A percentile compares a stretch with the other conserved stretches of the same genome.
phyloP scores from a whole-genome alignment of 805 yeast genomes.

The Zygotorulaspora florentina region DNA sequence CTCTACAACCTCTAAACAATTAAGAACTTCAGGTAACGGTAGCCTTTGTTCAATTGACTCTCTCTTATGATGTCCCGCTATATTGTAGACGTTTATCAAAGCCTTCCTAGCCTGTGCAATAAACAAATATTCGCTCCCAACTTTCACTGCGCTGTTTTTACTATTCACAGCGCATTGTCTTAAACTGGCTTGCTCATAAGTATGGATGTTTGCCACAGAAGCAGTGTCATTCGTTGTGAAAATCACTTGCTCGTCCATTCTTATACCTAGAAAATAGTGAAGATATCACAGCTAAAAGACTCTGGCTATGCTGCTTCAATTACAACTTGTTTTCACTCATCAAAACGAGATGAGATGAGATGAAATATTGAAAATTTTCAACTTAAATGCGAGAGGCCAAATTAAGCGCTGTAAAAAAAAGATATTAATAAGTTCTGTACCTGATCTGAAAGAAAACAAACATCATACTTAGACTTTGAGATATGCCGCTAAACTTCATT shows the following conservation, averaged over 20 bases:
- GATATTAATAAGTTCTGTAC: neutral
- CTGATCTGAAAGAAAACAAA: neutral
- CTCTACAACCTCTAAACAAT: constrained; percentile 40
- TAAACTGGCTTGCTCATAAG: constrained; percentile 30
- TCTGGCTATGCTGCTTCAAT: neutral
- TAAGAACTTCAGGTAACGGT: constrained; percentile 77
- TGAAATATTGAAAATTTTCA: neutral
- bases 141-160: constrained; percentile 47
- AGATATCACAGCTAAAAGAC: constrained; percentile 1
- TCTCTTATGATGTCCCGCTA: constrained; percentile 36
- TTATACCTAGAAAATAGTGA: neutral
- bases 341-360: neutral
- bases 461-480: neutral
- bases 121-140: constrained; percentile 56
- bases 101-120: constrained; percentile 71
- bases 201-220: constrained; percentile 28
- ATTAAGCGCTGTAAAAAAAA: too few species aligned
- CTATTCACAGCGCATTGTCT: constrained; percentile 43
- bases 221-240: constrained; percentile 31
- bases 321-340: too few species aligned
- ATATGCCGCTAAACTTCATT: constrained; percentile 82
- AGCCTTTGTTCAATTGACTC: constrained; percentile 68
- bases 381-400: too few species aligned
- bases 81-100: constrained; percentile 63
- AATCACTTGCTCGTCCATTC: constrained; percentile 31